A percentile compares a stretch with the other conserved stretches of the same genome.
phyloP scores from a whole-genome alignment of 1,284 basidiomycete species.

The Ustilago xerochloae region DNA sequence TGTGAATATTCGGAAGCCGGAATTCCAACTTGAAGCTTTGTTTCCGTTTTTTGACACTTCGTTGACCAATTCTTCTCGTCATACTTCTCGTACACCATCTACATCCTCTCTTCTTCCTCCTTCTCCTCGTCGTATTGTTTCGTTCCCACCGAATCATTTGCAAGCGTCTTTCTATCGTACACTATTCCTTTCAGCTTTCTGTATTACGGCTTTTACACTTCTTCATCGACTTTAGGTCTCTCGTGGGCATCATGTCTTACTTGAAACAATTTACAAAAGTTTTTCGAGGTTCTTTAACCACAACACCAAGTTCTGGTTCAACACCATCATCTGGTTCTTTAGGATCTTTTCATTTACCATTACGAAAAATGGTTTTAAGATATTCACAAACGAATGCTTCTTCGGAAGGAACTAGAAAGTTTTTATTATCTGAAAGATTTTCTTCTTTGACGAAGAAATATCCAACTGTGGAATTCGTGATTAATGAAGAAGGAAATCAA shows the following conservation, averaged over 20 bases:
- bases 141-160: not conserved
- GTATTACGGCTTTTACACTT: not conserved
- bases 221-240: too few species aligned
- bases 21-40: not conserved
- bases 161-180: not conserved
- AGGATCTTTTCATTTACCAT: slow-evolving; percentile 24
- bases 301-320: not conserved
- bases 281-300: slow-evolving; percentile 27
- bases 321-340: slow-evolving; percentile 1
- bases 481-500: not conserved
- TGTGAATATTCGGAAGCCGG: slow-evolving; percentile 6
- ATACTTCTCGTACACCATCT: too few species aligned
- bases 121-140: too few species aligned
- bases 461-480: slow-evolving; percentile 39
- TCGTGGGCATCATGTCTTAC: too few species aligned
- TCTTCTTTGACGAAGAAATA: slow-evolving; percentile 3
- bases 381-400: slow-evolving; percentile 29
- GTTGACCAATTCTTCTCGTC: not conserved
- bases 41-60: not conserved
- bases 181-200: too few species aligned
- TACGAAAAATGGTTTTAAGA: slow-evolving; percentile 43
- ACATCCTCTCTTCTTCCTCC: too few species aligned
- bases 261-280: slow-evolving; percentile 34
- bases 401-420: slow-evolving; percentile 6
- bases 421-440: slow-evolving; percentile 18